A percentile compares a stretch with the other conserved stretches of the same genome.
These are phyloP conservation scores for Talaromyces sp. DNA, from an alignment of 2,329 filamentous ascomycete genomes.

Conservation along the genomic window DNA sequence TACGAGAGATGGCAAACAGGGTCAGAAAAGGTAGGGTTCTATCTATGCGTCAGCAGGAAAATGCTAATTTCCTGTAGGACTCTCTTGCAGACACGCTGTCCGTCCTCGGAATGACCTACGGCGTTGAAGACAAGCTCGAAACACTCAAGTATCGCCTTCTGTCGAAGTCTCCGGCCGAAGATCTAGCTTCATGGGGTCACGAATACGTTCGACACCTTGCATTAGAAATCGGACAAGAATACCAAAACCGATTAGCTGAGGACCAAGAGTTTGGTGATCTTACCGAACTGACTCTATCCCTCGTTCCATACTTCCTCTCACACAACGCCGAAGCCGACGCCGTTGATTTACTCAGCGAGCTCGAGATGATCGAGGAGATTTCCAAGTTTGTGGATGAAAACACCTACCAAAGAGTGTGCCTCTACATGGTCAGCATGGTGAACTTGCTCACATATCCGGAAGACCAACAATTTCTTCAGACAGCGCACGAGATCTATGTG, in stretches of 20 bases:
- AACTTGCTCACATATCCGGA: conserved; percentile 96
- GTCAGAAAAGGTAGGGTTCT: conserved; percentile 68
- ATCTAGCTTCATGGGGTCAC: conserved; percentile 96
- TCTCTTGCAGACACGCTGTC: conserved; percentile 92
- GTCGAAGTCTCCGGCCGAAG: conserved; percentile 68
- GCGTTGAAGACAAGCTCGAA: conserved; percentile 91
- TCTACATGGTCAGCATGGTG: conserved; percentile 99
- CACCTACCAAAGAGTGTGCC: conserved; percentile 85
- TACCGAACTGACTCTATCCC: conserved; percentile 73
- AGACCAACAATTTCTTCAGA: conserved; percentile 90
- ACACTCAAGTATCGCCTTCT: conserved; percentile 93
- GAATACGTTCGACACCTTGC: conserved; percentile 96
- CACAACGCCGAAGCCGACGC: conserved; percentile 98
- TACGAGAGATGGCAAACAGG: conserved; percentile 87
- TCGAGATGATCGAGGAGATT: conserved; percentile 94
- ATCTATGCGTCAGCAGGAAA: background rate
- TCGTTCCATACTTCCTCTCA: conserved; percentile 92
- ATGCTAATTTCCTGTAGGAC: conserved; percentile 42
- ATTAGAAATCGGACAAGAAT: conserved; percentile 92
- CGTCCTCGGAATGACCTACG: conserved; percentile 98
- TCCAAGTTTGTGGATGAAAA: conserved; percentile 87
- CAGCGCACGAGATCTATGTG: conserved; percentile 90
- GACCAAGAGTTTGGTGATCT: conserved; percentile 83
- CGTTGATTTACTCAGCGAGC: conserved; percentile 92
- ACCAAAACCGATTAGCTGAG: conserved; percentile 78